These are phyloP conservation scores for Cordyceps pruinosa DNA, from an alignment of 2,329 filamentous ascomycete species.

Conservation along the genomic window DNA sequence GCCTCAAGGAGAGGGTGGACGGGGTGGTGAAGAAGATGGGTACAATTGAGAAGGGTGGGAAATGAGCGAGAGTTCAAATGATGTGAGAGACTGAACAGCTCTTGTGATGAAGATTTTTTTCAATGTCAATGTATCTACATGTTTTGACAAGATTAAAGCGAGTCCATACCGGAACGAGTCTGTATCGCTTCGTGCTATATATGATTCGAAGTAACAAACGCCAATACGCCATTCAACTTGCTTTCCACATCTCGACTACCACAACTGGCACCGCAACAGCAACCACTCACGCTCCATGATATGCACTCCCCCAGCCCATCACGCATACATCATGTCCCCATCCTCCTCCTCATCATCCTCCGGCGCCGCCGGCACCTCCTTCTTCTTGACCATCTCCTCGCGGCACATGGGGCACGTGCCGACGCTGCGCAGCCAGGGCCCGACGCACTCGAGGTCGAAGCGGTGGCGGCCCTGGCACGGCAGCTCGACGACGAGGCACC, in stretches of 20 bases:
- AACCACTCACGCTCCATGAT: not conserved
- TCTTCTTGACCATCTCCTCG: constrained; percentile 52
- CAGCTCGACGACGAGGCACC: constrained; percentile 57
- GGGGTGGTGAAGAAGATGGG: constrained; percentile 19
- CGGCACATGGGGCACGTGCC: constrained; percentile 59
- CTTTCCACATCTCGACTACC: constrained; percentile 1
- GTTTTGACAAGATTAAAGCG: not conserved
- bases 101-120: not conserved
- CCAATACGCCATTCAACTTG: constrained; percentile 13
- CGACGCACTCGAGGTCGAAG: constrained; percentile 62
- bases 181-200: not conserved
- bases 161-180: not conserved
- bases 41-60: constrained; percentile 15
- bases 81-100: not conserved
- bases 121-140: not conserved
- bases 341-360: constrained; percentile 47
- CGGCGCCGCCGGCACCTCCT: constrained; percentile 37
- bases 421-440: constrained; percentile 57
- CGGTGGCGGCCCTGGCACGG: constrained; percentile 52
- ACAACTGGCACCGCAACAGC: constrained; percentile 7
- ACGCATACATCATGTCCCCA: constrained; percentile 42
- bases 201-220: constrained; percentile 17
- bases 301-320: constrained; percentile 1
- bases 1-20: constrained; percentile 18
- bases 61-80: not conserved